A percentile compares a stretch with the other conserved stretches of the same genome.
phyloP scores from a whole-genome alignment of 371 early-diverging fungal genomes.

The Mortierella sp. region DNA sequence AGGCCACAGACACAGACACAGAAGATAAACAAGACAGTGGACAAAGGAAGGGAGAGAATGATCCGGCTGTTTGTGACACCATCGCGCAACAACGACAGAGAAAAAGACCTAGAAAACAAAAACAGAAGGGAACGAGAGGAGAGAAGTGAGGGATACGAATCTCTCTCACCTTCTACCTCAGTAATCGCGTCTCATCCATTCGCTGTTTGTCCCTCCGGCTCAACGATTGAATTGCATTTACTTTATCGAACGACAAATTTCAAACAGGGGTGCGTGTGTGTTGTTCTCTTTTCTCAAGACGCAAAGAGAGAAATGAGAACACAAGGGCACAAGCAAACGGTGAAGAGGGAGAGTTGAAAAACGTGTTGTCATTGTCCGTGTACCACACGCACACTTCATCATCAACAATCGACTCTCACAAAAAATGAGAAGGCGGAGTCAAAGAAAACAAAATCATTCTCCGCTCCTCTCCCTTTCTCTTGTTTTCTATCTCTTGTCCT shows the following conservation, averaged over 20 bases:
- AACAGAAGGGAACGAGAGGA: neutral
- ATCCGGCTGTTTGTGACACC: neutral
- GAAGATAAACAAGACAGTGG: neutral
- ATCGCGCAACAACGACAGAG: neutral
- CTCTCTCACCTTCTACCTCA: neutral
- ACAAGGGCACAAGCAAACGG: neutral
- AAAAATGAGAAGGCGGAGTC: constrained; percentile 9
- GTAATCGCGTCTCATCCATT: neutral
- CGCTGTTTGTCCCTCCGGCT: neutral
- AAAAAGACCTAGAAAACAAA: neutral
- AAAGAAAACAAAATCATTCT: neutral
- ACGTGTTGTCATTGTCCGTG: constrained; percentile 6
- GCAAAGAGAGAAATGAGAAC: neutral
- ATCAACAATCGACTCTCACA: neutral
- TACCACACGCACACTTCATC: neutral
- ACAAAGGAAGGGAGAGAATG: neutral
- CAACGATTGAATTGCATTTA: neutral
- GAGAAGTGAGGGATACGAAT: neutral
- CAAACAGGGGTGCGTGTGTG: constrained; percentile 1
- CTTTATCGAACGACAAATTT: neutral
- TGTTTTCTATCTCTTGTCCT: neutral
- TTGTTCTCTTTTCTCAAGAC: neutral
- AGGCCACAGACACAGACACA: neutral
- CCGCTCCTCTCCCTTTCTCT: no score
- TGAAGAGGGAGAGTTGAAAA: neutral